Conservation (phyloP, 495 filamentous ascomycete species). For the Tuber brumale region DNA sequence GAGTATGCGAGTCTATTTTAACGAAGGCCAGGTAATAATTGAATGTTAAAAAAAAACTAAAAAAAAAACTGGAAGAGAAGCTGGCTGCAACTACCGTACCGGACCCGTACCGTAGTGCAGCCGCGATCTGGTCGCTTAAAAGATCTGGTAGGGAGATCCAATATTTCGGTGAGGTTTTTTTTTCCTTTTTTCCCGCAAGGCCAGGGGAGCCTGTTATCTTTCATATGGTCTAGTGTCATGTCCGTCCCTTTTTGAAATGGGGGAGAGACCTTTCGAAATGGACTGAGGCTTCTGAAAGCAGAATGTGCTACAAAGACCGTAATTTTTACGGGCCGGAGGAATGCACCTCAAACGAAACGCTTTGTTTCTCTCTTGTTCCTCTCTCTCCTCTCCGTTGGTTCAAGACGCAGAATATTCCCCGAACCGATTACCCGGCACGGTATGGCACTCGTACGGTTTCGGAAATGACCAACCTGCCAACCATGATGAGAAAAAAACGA, state of each 20-base stretch:
- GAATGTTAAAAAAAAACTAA: background rate
- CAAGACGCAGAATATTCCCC: background rate
- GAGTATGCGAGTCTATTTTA: background rate
- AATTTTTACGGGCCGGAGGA: background rate
- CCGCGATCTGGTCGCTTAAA: background rate
- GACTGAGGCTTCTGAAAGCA: background rate
- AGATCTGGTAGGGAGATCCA: constrained; percentile 1
- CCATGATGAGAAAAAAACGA: background rate
- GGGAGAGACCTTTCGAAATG: background rate
- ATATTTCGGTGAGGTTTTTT: background rate
- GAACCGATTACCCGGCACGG: background rate
- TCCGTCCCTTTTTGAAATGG: background rate
- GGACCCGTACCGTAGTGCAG: background rate
- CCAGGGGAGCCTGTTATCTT: background rate
- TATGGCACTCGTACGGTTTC: background rate
- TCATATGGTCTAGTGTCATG: background rate
- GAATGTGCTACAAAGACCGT: background rate
- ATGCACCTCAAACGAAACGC: background rate
- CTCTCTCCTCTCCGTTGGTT: background rate
- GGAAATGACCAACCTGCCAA: background rate
- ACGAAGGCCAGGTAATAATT: background rate
- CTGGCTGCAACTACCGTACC: constrained; percentile 4
- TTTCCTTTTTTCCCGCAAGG: background rate
- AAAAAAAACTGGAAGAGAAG: background rate
- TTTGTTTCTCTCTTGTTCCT: background rate